Percentiles rank a stretch among this genome's conserved stretches.
Conservation (phyloP, 768 basidiomycete genomes). For the Lactarius vividus region DNA sequence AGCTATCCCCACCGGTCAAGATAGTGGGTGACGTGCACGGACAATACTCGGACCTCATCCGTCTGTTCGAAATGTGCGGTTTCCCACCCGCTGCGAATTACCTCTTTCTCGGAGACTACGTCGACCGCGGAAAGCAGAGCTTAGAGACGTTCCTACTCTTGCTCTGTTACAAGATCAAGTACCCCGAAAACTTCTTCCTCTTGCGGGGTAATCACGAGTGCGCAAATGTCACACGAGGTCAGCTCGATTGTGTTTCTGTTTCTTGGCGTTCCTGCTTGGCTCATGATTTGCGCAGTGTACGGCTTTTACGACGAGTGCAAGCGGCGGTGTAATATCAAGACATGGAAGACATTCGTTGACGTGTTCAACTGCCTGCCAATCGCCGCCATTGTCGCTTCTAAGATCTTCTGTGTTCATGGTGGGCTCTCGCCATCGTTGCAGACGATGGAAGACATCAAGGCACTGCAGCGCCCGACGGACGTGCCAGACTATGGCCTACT, state of each 20-base stretch:
- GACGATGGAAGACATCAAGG: conserved; percentile 98
- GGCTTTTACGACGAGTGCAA: conserved; percentile 99
- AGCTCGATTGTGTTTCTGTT: conserved; percentile 32
- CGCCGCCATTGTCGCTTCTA: conserved; percentile 96
- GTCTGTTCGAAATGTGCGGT: conserved; percentile 99
- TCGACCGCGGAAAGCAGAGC: conserved; percentile 97
- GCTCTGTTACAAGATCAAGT: conserved; percentile 99
- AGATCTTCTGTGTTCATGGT: conserved; percentile 99
- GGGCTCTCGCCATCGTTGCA: conserved; percentile 90
- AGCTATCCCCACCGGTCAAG: conserved; percentile 97
- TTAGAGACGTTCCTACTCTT: conserved; percentile 96
- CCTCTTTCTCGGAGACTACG: conserved; percentile 98
- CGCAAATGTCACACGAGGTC: conserved; percentile 97
- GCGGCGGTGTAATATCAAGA: conserved; percentile 98
- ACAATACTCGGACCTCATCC: conserved; percentile 97
- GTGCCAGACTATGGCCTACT: conserved; percentile 97
- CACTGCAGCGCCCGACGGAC: conserved; percentile 96
- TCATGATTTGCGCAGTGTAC: conserved; percentile 61
- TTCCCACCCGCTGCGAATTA: conserved; percentile 97
- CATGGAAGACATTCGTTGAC: conserved; percentile 99
- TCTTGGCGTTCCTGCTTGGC: conserved; percentile 16
- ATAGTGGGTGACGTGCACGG: conserved; percentile 99
- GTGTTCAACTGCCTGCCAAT: conserved; percentile 99
- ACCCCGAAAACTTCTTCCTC: conserved; percentile 99
- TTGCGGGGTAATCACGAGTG: conserved; percentile 98